Conservation (phyloP, 495 filamentous ascomycete species). For the Ascobolus immersus region DNA sequence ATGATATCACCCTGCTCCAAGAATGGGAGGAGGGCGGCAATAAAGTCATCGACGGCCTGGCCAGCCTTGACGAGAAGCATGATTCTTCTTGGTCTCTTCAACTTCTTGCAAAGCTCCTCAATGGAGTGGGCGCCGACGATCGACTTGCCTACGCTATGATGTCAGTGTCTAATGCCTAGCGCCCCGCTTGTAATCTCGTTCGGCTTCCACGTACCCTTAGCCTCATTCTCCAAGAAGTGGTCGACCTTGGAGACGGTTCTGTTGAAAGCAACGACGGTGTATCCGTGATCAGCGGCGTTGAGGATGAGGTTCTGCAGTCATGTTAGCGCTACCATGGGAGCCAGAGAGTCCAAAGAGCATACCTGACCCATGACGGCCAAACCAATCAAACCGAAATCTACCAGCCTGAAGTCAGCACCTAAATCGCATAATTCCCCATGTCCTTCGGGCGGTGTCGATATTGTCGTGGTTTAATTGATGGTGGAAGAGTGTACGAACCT, state of each 20-base stretch:
- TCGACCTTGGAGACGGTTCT: slow-evolving; percentile 95
- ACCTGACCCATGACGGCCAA: slow-evolving; percentile 81
- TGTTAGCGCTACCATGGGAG: not conserved
- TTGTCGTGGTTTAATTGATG: not conserved
- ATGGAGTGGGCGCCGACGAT: slow-evolving; percentile 83
- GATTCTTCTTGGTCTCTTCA: slow-evolving; percentile 84
- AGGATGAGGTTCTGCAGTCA: slow-evolving; percentile 68
- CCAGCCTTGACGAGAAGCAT: slow-evolving; percentile 98
- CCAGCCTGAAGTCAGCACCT: slow-evolving; percentile 27
- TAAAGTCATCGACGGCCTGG: slow-evolving; percentile 94
- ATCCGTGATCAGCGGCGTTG: slow-evolving; percentile 84
- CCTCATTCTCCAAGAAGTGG: slow-evolving; percentile 76
- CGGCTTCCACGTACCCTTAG: slow-evolving; percentile 47
- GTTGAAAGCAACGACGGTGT: slow-evolving; percentile 92
- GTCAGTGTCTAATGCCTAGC: slow-evolving; percentile 7
- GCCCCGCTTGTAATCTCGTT: too few relatives aligned
- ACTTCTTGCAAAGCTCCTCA: slow-evolving; percentile 79
- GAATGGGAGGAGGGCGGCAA: slow-evolving; percentile 74
- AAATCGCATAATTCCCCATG: slow-evolving; percentile 6
- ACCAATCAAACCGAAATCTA: slow-evolving; percentile 97
- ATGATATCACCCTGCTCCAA: slow-evolving; percentile 88
- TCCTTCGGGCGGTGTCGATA: slow-evolving; percentile 3
- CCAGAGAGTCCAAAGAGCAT: slow-evolving; percentile 17
- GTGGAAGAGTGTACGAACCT: slow-evolving; percentile 16
- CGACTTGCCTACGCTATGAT: slow-evolving; percentile 39